phyloP scores from a whole-genome alignment of 164 flowering plant species.

The Umbellularia californica region DNA sequence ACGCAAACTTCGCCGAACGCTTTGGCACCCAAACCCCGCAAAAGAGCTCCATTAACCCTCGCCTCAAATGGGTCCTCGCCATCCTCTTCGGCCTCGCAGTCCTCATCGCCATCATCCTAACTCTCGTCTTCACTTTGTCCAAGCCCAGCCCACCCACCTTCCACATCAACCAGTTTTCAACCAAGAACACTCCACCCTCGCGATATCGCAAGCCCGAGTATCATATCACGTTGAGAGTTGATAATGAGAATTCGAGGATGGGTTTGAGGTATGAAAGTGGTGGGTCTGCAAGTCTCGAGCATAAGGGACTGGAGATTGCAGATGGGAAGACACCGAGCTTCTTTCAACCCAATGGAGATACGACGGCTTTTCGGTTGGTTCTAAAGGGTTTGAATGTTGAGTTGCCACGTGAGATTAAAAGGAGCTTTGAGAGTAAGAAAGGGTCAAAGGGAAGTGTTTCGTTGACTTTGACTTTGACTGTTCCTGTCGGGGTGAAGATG shows the following conservation, averaged over 20 bases:
- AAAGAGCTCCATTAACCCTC: slow-evolving; percentile 5
- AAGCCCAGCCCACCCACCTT: slow-evolving; percentile 30
- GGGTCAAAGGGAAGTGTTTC: slow-evolving; percentile 6
- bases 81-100: slow-evolving; percentile 13
- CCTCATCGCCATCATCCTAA: slow-evolving; percentile 15
- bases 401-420: slow-evolving; percentile 33
- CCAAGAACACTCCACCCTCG: slow-evolving; percentile 6
- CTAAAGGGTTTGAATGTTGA: slow-evolving; percentile 13
- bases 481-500: slow-evolving; percentile 20
- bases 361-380: slow-evolving; percentile 7
- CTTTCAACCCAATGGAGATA: slow-evolving; percentile 9
- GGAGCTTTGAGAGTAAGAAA: slow-evolving; percentile 16
- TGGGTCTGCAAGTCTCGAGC: slow-evolving; percentile 28
- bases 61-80: slow-evolving; percentile 13
- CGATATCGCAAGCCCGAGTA: slow-evolving; percentile 8
- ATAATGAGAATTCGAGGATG: slow-evolving; percentile 27
- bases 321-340: slow-evolving; percentile 23
- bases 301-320: slow-evolving; percentile 26
- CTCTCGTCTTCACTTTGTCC: slow-evolving; percentile 11
- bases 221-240: slow-evolving; percentile 18
- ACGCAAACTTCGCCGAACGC: slow-evolving; percentile 41
- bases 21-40: slow-evolving; percentile 10
- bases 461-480: slow-evolving; percentile 18
- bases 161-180: slow-evolving; percentile 17
- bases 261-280: slow-evolving; percentile 27